Conservation (phyloP, 1,284 basidiomycete species). For the Ceratobasidium theobromae region DNA sequence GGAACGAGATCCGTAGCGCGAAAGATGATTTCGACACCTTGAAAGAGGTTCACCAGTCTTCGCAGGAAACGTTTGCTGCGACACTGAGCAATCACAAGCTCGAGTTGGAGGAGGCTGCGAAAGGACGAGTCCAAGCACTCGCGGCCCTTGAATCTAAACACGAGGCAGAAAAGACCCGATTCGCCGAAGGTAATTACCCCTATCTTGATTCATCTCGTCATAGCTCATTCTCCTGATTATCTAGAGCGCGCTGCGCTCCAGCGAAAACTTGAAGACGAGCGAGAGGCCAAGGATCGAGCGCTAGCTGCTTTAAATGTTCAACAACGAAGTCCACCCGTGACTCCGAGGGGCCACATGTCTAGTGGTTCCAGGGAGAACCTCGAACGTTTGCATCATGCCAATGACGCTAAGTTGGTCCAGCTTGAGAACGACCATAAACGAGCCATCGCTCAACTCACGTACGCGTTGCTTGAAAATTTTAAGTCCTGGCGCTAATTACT, state of each 20-base stretch:
- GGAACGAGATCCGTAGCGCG: conserved; percentile 63
- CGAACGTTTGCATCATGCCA: conserved; percentile 72
- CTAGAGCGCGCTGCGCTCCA: conserved; percentile 59
- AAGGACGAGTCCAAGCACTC: conserved; percentile 65
- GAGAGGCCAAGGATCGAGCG: conserved; percentile 51
- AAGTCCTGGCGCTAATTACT: not conserved
- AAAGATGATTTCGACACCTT: conserved; percentile 64
- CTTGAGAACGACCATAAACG: conserved; percentile 71
- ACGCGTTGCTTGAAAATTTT: not conserved
- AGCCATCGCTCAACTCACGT: conserved; percentile 43
- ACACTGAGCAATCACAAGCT: conserved; percentile 65
- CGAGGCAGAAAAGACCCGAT: conserved; percentile 61
- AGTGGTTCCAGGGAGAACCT: conserved; percentile 71
- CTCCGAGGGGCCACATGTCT: conserved; percentile 50
- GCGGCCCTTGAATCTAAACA: conserved; percentile 59
- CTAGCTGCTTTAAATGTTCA: conserved; percentile 51
- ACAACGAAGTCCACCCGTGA: conserved; percentile 50
- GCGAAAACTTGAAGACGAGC: conserved; percentile 68
- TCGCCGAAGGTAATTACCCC: conserved; percentile 41
- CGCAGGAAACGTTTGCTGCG: conserved; percentile 60
- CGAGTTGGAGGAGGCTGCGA: conserved; percentile 71
- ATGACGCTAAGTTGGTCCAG: conserved; percentile 78
- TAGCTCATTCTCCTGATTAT: not conserved
- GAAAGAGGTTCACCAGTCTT: conserved; percentile 61
- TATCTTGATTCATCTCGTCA: not conserved